A percentile compares a stretch with the other conserved stretches of the same genome.
phyloP scores from a whole-genome alignment of 257 asterid genomes.

The Nicotiana obtusifolia region DNA sequence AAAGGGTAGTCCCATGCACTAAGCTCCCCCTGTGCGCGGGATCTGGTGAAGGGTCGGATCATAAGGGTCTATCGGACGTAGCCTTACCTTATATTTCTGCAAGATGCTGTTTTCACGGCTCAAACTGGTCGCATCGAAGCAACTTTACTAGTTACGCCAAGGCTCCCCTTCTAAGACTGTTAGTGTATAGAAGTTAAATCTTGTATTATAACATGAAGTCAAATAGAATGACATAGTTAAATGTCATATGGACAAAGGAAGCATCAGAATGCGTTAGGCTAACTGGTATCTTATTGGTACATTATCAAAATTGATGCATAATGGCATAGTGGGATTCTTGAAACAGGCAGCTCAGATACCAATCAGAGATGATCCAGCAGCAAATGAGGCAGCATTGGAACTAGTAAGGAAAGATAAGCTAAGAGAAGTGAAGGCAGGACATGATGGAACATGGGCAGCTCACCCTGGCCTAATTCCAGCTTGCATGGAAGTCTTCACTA shows the following conservation, averaged over 20 bases:
- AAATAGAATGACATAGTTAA: background rate
- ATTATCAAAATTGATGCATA: background rate
- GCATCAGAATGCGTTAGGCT: background rate
- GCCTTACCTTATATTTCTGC: too few species aligned
- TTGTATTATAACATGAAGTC: background rate
- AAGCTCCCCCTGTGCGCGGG: too few species aligned
- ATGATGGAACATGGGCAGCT: slow-evolving; percentile 99
- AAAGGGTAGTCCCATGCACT: too few species aligned
- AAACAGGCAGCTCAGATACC: slow-evolving; percentile 97
- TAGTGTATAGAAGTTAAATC: too few species aligned
- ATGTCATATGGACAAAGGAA: too few species aligned
- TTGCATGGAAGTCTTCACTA: slow-evolving; percentile 57
- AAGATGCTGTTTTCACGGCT: too few species aligned
- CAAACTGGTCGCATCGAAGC: too few species aligned
- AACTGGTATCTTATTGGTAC: background rate
- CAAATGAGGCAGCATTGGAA: slow-evolving; percentile 85
- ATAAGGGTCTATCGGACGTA: too few species aligned
- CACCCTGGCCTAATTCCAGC: slow-evolving; percentile 92
- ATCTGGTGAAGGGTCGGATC: too few species aligned
- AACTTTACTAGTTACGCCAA: too few species aligned
- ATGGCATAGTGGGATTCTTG: background rate
- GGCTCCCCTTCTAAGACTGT: too few species aligned
- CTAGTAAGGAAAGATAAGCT: slow-evolving; percentile 68
- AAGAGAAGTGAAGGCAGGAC: slow-evolving; percentile 87
- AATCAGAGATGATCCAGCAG: slow-evolving; percentile 64